Base-by-base conservation (phyloP, 441 rosid genomes). In the Jatropha podagrica region DNA sequence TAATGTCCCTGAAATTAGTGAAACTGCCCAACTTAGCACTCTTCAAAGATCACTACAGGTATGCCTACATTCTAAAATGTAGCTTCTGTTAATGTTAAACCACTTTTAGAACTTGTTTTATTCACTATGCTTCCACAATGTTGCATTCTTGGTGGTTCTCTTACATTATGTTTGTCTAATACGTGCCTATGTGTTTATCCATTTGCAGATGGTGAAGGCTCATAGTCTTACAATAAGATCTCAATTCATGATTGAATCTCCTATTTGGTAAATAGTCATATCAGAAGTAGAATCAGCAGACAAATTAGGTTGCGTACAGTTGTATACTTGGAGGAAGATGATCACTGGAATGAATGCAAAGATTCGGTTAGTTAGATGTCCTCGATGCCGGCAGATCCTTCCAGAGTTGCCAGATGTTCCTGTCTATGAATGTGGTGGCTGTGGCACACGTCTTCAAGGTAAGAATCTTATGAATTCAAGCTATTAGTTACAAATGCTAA, bases 341-440 rank as follows among this genome's bases (percentile, higher is more conserved):
- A 83, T 75, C 72, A 75, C 79, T 56, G 85, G 73, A 80, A 44
- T 77, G n/a, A 70, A 81, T 72, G 67, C 82, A 46, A 85, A 78
- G 78, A 65, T 89, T 81, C 88, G 97, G 72, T 46, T 92, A 2
- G 98, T 96, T 68, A 86, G 79, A 77, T 94, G 99, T 70, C 98
- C 99, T n/a, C 90, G 81, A 73, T 96, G 99, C 78, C 55, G 73
- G 6, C 54, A 76, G 76, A 74, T 94, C 83, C 97, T 96, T 69
- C 87, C 82, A 1, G 99, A 94, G 85, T 78, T 83, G 9, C 83
- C 87, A 27, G 80, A 90, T 77, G 75, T 89, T 84, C 87, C 86
- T 40, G 85, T 96, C 32, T 94, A 92, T 74, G 74, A 73, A 73
- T 96, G 99, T 69, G 99, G 97, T 66, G 87, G 88, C 73, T 96